A percentile compares a stretch with the other conserved stretches of the same genome.
Evolutionary conservation across 306 rosid genomes (phyloP).

Genomic region (Trifolium fragiferum): DNA sequence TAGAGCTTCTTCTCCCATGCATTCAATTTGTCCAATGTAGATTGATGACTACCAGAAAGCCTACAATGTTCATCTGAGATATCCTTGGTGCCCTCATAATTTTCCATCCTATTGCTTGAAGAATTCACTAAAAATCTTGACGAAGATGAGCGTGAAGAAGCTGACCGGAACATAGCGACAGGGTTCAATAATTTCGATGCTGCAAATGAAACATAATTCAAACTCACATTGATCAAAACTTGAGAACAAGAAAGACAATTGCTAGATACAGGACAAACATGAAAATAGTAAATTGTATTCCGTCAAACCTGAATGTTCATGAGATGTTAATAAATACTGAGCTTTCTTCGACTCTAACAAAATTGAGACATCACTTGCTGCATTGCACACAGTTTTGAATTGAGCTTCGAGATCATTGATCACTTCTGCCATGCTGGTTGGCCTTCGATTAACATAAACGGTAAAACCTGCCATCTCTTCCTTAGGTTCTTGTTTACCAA

Average conservation of each 20-base stretch:
- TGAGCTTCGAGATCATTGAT: slow-evolving; percentile 82
- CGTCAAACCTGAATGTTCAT: slow-evolving; percentile 72
- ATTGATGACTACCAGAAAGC: slow-evolving; percentile 75
- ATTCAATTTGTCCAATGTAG: slow-evolving; percentile 81
- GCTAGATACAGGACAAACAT: slow-evolving; percentile 8
- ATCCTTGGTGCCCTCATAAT: slow-evolving; percentile 52
- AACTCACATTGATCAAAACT: slow-evolving; percentile 32
- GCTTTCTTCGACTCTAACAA: slow-evolving; percentile 77
- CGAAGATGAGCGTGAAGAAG: slow-evolving; percentile 78
- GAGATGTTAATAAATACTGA: slow-evolving; percentile 59
- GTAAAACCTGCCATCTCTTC: slow-evolving; percentile 84
- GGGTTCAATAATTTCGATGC: slow-evolving; percentile 90
- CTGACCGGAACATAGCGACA: slow-evolving; percentile 77
- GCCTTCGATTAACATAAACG: slow-evolving; percentile 78
- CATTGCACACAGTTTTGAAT: slow-evolving; percentile 67
- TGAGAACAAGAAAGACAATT: slow-evolving; percentile 8
- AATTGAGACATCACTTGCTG: slow-evolving; percentile 75
- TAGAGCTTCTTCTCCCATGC: slow-evolving; percentile 97
- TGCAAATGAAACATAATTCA: slow-evolving; percentile 46
- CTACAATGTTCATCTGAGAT: slow-evolving; percentile 59
- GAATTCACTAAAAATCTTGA: slow-evolving; percentile 63
- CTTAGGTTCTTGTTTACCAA: slow-evolving; percentile 52
- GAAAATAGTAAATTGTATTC: slow-evolving; percentile 23
- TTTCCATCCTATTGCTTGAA: slow-evolving; percentile 60
- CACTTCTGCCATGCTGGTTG: slow-evolving; percentile 89